Evolutionary conservation across 2,329 filamentous ascomycete species (phyloP), one percentile per base, ranked within the genome.

Genomic region (Colletotrichum kahawae): DNA sequence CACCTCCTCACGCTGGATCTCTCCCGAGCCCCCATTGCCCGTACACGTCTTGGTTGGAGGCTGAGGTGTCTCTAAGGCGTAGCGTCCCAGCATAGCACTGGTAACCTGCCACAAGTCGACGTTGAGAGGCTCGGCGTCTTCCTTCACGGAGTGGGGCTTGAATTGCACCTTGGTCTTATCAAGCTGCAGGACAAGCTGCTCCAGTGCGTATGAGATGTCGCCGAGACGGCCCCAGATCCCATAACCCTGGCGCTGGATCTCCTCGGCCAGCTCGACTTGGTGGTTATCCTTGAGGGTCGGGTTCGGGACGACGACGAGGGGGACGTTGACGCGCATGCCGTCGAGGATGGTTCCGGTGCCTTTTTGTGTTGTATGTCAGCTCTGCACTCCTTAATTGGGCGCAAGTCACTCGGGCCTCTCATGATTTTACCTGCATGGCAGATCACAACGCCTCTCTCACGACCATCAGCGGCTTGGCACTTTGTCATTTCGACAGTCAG

Each of bases 301-400:
- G 82, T 99, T 99, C 4, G 96, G 94, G 4, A 99, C 95, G 1
- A 98, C 95, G 65, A 99, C 90, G n/a, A 98, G 87, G 4, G 95
- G 93, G 0, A 95, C 87, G 16, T 92, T 90, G 67, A 94, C 87
- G 57, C 94, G 92, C 77, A 97, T 90, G 1, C 93, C 95, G 82
- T 96, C 95, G 1, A 98, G 88, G 33, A 98, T 95, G 4, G 95
- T 95, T 10, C 97, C 97, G 14, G 96, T 96, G 18, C 96, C 96
- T 98, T 67, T 7, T 18, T 16, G 21, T 57, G 3, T 51, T 66
- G 75, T 66, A 78, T 18, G 14, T 57, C 13, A 24, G 67, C n/a
- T 48, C 34, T n/a, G 36, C 9, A 36, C 9, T 36, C 16, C 24
- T 16, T 27, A 33, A 24, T 63, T 36, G 31, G 33, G n/a, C 5